phyloP scores from a whole-genome alignment of 306 rosid species.

The Dryas drummondii region DNA sequence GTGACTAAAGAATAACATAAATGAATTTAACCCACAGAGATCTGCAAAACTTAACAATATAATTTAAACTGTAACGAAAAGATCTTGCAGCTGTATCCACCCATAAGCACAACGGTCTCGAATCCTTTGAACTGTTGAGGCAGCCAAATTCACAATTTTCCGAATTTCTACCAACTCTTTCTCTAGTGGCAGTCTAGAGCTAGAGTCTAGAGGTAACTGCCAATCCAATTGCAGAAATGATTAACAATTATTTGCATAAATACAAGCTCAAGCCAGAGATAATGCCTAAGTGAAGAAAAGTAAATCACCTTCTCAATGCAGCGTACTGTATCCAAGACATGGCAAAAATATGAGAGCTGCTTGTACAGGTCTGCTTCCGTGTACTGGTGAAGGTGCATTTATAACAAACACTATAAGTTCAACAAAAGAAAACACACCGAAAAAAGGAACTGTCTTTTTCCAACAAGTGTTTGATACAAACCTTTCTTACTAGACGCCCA shows the following conservation, averaged over 20 bases:
- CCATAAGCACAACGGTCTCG: conserved; percentile 87
- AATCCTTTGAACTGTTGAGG: conserved; percentile 54
- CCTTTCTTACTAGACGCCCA: conserved; percentile 78
- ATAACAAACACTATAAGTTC: neutral
- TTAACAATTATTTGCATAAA: neutral
- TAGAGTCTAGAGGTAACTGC: conserved; percentile 52
- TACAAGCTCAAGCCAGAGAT: neutral
- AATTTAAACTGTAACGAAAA: conserved; percentile 49
- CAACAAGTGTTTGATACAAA: conserved; percentile 32
- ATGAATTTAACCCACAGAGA: neutral
- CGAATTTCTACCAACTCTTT: conserved; percentile 63
- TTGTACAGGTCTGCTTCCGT: conserved; percentile 78
- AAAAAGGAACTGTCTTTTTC: neutral
- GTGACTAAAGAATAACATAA: neutral
- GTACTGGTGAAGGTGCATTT: conserved; percentile 48
- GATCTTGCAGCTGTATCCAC: conserved; percentile 71
- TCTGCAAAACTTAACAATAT: neutral
- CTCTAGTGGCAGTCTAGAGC: conserved; percentile 55
- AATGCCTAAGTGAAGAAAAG: neutral
- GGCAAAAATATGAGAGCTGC: conserved; percentile 83
- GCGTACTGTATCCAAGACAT: conserved; percentile 60
- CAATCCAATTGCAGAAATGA: conserved; percentile 10
- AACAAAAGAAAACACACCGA: neutral
- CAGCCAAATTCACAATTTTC: conserved; percentile 56
- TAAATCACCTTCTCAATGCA: conserved; percentile 70